These are phyloP conservation scores for Podaxis carcinomalis DNA, from an alignment of 768 basidiomycete species.

Conservation along the genomic window DNA sequence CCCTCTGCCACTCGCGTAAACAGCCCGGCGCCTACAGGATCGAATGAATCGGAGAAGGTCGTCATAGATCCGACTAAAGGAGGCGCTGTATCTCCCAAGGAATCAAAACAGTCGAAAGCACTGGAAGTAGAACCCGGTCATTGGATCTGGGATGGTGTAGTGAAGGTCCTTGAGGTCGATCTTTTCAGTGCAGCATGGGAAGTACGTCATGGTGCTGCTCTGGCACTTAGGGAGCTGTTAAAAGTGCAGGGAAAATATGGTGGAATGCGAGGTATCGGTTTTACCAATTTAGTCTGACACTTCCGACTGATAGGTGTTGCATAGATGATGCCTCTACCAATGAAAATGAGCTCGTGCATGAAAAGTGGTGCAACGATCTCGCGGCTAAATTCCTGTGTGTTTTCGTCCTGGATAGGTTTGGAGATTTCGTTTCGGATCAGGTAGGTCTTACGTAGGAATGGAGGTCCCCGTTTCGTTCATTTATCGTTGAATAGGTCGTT, in stretches of 20 bases:
- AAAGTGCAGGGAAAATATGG: constrained; percentile 79
- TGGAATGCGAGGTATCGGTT: constrained; percentile 65
- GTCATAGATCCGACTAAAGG: constrained; percentile 79
- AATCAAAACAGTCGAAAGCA: constrained; percentile 70
- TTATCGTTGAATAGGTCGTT: constrained; percentile 49
- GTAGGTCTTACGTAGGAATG: constrained; percentile 16
- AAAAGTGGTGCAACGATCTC: constrained; percentile 87
- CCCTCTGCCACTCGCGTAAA: constrained; percentile 49
- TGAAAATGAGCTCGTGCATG: constrained; percentile 67
- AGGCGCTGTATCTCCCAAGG: constrained; percentile 77
- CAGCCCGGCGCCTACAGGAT: constrained; percentile 49
- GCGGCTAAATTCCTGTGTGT: constrained; percentile 84
- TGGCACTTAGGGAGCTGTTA: constrained; percentile 85
- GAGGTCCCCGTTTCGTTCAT: background rate
- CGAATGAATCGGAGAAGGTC: constrained; percentile 53
- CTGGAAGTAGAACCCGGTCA: constrained; percentile 69
- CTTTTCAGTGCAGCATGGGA: constrained; percentile 90
- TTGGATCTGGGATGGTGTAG: constrained; percentile 87
- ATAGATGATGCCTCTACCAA: constrained; percentile 46
- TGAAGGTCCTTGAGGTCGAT: constrained; percentile 75
- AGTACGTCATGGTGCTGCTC: constrained; percentile 87
- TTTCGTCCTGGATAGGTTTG: constrained; percentile 95
- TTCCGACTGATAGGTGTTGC: background rate
- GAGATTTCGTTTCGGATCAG: constrained; percentile 96
- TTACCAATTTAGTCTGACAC: background rate